Conservation (phyloP, 805 yeast species). For the Maudiozyma bulderi region DNA sequence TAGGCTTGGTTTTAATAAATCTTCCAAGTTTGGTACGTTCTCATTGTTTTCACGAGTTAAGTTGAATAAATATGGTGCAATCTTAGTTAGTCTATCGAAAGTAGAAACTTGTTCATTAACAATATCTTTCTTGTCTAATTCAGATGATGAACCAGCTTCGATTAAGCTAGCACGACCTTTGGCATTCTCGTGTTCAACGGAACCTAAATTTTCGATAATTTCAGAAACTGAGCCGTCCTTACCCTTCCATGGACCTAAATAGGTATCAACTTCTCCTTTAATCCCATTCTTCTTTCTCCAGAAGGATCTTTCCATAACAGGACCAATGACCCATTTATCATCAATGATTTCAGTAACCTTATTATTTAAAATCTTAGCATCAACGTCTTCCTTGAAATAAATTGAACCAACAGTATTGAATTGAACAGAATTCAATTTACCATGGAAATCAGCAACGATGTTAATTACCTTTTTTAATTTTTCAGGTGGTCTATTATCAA, state of each 20-base stretch:
- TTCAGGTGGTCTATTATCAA: constrained; percentile 38
- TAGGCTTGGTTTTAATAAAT: constrained; percentile 63
- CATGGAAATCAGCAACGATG: constrained; percentile 63
- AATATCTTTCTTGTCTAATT: constrained; percentile 29
- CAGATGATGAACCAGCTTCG: constrained; percentile 7
- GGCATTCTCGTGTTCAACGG: constrained; percentile 54
- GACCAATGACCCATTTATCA: constrained; percentile 79
- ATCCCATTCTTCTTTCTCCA: constrained; percentile 47
- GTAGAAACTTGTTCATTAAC: constrained; percentile 46
- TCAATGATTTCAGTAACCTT: constrained; percentile 5
- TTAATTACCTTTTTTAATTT: constrained; percentile 52
- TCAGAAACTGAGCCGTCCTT: constrained; percentile 43
- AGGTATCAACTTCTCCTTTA: constrained; percentile 32
- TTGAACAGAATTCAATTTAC: constrained; percentile 38
- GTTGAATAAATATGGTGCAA: constrained; percentile 51
- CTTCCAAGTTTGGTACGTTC: constrained; percentile 51
- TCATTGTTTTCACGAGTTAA: constrained; percentile 34
- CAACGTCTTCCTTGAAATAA: constrained; percentile 39
- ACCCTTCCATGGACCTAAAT: constrained; percentile 68
- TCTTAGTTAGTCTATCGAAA: constrained; percentile 47
- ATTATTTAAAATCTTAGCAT: not conserved
- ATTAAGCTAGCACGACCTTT: constrained; percentile 38
- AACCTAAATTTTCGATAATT: constrained; percentile 54
- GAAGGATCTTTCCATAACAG: constrained; percentile 70
- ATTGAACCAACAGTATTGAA: constrained; percentile 79